A percentile compares a stretch with the other conserved stretches of the same genome.
Evolutionary conservation across 345 rosid species (phyloP).

Genomic region (Angophora floribunda): DNA sequence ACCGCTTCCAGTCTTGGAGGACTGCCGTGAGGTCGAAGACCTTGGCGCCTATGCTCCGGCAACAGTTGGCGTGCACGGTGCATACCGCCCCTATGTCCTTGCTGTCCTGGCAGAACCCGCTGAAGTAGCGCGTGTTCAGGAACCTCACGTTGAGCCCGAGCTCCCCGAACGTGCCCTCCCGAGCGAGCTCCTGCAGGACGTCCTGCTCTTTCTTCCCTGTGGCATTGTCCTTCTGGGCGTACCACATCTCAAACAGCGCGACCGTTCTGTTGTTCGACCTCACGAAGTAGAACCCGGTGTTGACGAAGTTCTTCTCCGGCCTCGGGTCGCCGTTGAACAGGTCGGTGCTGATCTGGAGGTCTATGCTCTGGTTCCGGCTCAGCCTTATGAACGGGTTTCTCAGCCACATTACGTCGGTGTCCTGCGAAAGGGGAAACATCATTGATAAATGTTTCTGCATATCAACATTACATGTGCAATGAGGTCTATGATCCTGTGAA

Average conservation of each 20-base stretch:
- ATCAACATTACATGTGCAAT: neutral
- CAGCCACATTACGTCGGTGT: slow-evolving; percentile 32
- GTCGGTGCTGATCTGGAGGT: slow-evolving; percentile 32
- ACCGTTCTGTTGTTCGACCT: slow-evolving; percentile 62
- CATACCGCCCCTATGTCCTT: slow-evolving; percentile 29
- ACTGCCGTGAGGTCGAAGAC: slow-evolving; percentile 41
- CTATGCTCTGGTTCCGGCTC: slow-evolving; percentile 2
- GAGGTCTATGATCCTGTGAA: neutral
- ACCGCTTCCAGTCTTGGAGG: slow-evolving; percentile 54
- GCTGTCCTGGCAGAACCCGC: slow-evolving; percentile 77
- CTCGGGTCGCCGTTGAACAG: slow-evolving; percentile 16
- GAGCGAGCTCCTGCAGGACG: slow-evolving; percentile 34
- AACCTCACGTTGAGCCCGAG: slow-evolving; percentile 33
- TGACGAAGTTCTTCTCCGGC: slow-evolving; percentile 26
- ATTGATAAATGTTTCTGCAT: neutral
- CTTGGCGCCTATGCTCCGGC: slow-evolving; percentile 64
- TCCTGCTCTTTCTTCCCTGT: slow-evolving; percentile 66
- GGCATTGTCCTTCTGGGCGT: slow-evolving; percentile 41
- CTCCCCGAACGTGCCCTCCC: slow-evolving; percentile 13
- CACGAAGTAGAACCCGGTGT: slow-evolving; percentile 67
- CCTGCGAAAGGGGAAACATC: slow-evolving; percentile 5
- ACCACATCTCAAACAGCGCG: slow-evolving; percentile 51
- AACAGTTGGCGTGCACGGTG: slow-evolving; percentile 85
- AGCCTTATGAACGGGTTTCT: slow-evolving; percentile 22
- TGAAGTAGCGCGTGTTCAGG: slow-evolving; percentile 47